phyloP scores from a whole-genome alignment of 2,329 filamentous ascomycete genomes.

The Fusarium napiforme region DNA sequence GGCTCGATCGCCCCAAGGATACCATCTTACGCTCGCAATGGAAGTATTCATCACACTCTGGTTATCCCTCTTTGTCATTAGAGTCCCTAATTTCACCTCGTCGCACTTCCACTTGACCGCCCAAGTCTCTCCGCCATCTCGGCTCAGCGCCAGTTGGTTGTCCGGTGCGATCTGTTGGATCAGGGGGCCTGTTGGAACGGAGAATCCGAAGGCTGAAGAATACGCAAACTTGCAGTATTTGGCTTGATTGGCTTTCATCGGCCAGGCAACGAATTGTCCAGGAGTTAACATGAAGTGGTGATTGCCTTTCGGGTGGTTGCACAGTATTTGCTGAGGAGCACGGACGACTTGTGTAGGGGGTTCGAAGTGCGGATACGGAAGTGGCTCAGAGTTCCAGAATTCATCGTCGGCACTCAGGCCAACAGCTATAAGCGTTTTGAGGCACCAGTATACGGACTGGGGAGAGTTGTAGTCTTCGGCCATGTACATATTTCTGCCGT shows the following conservation, averaged over 20 bases:
- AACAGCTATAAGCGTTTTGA: constrained; percentile 61
- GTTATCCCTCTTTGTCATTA: not conserved
- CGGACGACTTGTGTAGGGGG: constrained; percentile 8
- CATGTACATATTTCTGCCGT: constrained; percentile 62
- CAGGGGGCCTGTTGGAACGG: constrained; percentile 53
- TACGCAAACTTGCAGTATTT: constrained; percentile 62
- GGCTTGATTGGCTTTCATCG: constrained; percentile 54
- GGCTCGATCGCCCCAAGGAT: constrained; percentile 44
- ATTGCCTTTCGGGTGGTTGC: constrained; percentile 46
- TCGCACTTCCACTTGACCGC: constrained; percentile 45
- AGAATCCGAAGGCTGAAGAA: constrained; percentile 59
- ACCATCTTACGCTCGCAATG: constrained; percentile 27
- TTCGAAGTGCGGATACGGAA: constrained; percentile 31
- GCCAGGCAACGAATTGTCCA: constrained; percentile 53
- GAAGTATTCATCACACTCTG: fast-evolving
- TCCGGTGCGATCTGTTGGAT: constrained; percentile 51
- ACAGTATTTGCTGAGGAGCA: constrained; percentile 57
- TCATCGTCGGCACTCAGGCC: constrained; percentile 49
- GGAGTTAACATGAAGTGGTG: constrained; percentile 58
- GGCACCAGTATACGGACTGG: constrained; percentile 64
- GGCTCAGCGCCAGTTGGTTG: constrained; percentile 46
- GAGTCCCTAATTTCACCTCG: not conserved
- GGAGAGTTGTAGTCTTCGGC: constrained; percentile 68
- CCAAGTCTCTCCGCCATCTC: constrained; percentile 48
- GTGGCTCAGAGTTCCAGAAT: constrained; percentile 59